Percentiles rank a stretch among this genome's conserved stretches.
phyloP scores from a whole-genome alignment of 306 rosid species.

The Prunus persica region Prunus_persica_NCBIv2 NC_034011.1:24544001-24544500 shows the following conservation, averaged over 20 bases:
- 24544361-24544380: conserved; percentile 93
- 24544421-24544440: conserved; percentile 2
- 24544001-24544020: not conserved
- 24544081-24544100: conserved; percentile 1
- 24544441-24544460: not conserved
- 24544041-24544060: not conserved
- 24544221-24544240: conserved; percentile 22
- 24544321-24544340: conserved; percentile 83
- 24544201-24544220: conserved; percentile 2
- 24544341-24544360: conserved; percentile 69
- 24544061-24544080: not conserved
- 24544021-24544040: conserved; percentile 1
- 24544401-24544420: conserved; percentile 60
- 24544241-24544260: conserved; percentile 84
- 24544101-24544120: not conserved
- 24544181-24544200: not conserved
- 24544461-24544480: too few relatives aligned
- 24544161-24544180: not conserved
- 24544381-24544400: conserved; percentile 64
- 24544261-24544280: conserved; percentile 82
- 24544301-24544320: conserved; percentile 85
- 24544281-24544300: conserved; percentile 81
- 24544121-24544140: not conserved
- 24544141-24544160: not conserved
- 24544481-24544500: not conserved